Percentiles rank a stretch among this genome's conserved stretches.
phyloP scores from a whole-genome alignment of 805 yeast species.

The Zygoascus bituminiphila region DNA sequence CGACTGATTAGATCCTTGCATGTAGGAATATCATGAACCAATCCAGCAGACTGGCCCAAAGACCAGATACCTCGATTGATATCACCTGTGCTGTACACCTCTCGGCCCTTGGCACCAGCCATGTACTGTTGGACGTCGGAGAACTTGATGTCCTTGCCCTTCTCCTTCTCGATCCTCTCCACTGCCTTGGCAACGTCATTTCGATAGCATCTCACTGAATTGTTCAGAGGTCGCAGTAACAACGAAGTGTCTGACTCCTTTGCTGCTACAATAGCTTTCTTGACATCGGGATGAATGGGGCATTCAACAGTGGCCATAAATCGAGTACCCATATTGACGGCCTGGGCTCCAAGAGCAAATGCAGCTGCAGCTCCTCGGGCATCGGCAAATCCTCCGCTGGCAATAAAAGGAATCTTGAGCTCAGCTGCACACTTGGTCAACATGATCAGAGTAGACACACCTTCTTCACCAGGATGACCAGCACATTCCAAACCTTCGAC shows the following conservation, averaged over 20 bases:
- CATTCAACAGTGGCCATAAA: constrained; percentile 27
- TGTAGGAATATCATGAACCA: constrained; percentile 27
- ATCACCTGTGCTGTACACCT: constrained; percentile 26
- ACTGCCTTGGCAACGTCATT: constrained; percentile 25
- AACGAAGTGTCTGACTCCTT: constrained; percentile 25
- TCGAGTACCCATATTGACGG: constrained; percentile 29
- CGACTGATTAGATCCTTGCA: constrained; percentile 24
- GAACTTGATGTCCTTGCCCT: constrained; percentile 19
- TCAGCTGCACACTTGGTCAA: constrained; percentile 23
- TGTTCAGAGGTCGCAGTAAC: constrained; percentile 23
- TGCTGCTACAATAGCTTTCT: constrained; percentile 18
- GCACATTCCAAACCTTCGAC: constrained; percentile 31
- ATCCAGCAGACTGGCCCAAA: constrained; percentile 24
- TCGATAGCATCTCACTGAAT: constrained; percentile 24
- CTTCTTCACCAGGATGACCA: constrained; percentile 32
- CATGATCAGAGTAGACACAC: constrained; percentile 22
- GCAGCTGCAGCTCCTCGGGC: constrained; percentile 30
- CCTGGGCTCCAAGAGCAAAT: constrained; percentile 25
- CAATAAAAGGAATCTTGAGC: constrained; percentile 26
- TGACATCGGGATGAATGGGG: constrained; percentile 23
- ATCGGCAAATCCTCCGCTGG: constrained; percentile 29
- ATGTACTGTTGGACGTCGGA: constrained; percentile 21
- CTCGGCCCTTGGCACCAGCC: constrained; percentile 25
- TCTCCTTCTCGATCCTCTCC: constrained; percentile 17
- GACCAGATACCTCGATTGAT: constrained; percentile 28